A percentile compares a stretch with the other conserved stretches of the same genome.
Conservation (phyloP, 768 basidiomycete species). For the Termitomyces sp. region DNA sequence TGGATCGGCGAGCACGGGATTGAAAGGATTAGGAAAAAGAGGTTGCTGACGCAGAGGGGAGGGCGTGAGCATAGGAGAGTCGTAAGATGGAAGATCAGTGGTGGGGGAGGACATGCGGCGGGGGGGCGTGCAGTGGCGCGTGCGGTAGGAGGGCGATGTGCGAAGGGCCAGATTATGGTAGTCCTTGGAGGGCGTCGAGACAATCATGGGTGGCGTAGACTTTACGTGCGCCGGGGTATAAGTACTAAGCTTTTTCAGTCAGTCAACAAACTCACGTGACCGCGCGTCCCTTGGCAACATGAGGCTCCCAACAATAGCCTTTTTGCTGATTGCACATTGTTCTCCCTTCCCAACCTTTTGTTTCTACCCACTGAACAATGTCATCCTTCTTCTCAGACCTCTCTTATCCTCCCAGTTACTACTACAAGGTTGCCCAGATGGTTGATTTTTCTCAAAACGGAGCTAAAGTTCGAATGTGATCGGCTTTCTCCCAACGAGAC, state of each 20-base stretch:
- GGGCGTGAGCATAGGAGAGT: slow-evolving; percentile 61
- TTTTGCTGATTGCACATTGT: slow-evolving; percentile 8
- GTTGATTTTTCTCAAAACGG: background rate
- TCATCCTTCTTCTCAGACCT: background rate
- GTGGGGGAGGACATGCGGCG: slow-evolving; percentile 24
- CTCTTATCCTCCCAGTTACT: background rate
- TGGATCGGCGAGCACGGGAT: slow-evolving; percentile 26
- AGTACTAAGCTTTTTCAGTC: slow-evolving; percentile 32
- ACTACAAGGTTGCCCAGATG: background rate
- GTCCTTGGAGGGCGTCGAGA: slow-evolving; percentile 39
- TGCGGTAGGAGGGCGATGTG: slow-evolving; percentile 13
- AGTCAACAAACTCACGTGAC: slow-evolving; percentile 46
- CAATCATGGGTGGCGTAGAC: slow-evolving; percentile 32
- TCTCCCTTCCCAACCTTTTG: background rate
- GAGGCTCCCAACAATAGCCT: slow-evolving; percentile 1
- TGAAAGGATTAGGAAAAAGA: slow-evolving; percentile 29
- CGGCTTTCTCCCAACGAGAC: background rate
- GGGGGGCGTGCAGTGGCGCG: slow-evolving; percentile 31
- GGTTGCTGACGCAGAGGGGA: slow-evolving; percentile 53
- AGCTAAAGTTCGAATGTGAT: background rate
- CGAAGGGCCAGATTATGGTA: slow-evolving; percentile 29
- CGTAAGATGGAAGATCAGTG: slow-evolving; percentile 29
- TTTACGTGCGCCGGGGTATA: slow-evolving; percentile 10
- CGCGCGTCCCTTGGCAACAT: slow-evolving; percentile 23
- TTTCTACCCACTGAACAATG: background rate